Base-by-base conservation (phyloP, 2,329 filamentous ascomycete species). In the Sporothrix humicola region DNA sequence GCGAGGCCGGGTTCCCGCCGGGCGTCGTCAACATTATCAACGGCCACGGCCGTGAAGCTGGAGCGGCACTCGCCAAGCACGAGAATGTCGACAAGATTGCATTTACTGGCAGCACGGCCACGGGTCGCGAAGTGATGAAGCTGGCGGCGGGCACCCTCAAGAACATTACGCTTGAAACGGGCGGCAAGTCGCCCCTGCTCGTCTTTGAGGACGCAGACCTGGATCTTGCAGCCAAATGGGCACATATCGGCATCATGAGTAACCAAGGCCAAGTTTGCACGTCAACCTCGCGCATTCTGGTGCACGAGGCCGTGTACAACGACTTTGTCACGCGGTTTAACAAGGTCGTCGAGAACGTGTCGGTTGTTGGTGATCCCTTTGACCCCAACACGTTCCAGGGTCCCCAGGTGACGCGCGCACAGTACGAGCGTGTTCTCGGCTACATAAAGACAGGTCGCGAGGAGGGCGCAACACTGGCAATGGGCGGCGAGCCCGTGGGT, bases 21-120 rank as follows among this genome's bases (percentile, higher is more conserved):
- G 92, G 92, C 48, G 91, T 93, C 4, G 82, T 94, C 76, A 93
- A 93, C 79, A 86, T 94, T 68, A 78, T 93, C 72, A 92, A 92
- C 74, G 92, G 92, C 0, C 84, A 89, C 73, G 92, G 92, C 17
- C 84, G 84, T 31, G 87, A 88, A 48, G 90, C 91, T 2, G 92
- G 92, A 20, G 86, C 89, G 3, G 89, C 91, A 0, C 84, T 94
- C 7, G 89, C 88, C 0, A 83, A 85, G 56, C 92, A 94, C 79
- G 81, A 86, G 7, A 84, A 86, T 54, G 86, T 94, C 37, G 89
- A 92, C 78, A 94, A 93, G 82, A 85, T 94, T 72, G 90, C 92
- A 0, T 94, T 94, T 77, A 94, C 92, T 0, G 92, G 92, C 56
- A 91, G 88, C 15, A 92, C 90, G 0, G 84, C 83, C 0, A 92